A percentile compares a stretch with the other conserved stretches of the same genome.
phyloP scores from a whole-genome alignment of 2,329 filamentous ascomycete species.

The Colletotrichum plurivorum region DNA sequence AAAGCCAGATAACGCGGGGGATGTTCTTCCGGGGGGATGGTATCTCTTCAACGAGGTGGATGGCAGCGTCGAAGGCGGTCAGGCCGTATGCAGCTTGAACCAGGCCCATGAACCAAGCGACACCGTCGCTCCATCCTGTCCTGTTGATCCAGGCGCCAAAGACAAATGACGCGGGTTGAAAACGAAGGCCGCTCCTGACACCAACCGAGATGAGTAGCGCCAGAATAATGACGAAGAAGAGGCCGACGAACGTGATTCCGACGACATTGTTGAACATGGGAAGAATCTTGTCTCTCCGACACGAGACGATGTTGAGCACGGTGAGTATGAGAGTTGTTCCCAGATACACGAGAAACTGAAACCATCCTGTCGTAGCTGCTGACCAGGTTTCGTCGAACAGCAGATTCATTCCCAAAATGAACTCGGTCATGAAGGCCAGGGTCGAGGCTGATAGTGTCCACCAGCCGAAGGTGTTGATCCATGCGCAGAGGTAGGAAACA shows the following conservation, averaged over 20 bases:
- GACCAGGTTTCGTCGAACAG: conserved; percentile 65
- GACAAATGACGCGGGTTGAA: conserved; percentile 65
- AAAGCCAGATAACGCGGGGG: conserved; percentile 66
- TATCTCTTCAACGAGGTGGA: conserved; percentile 72
- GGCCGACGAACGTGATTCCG: conserved; percentile 63
- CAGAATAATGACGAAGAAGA: conserved; percentile 68
- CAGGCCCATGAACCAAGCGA: conserved; percentile 71
- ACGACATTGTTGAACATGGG: conserved; percentile 70
- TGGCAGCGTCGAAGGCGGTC: conserved; percentile 70
- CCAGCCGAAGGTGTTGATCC: conserved; percentile 74
- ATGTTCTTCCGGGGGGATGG: conserved; percentile 65
- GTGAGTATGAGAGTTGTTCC: conserved; percentile 64
- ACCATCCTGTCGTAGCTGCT: conserved; percentile 61
- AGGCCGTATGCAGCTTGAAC: conserved; percentile 70
- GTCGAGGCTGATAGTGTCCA: conserved; percentile 70
- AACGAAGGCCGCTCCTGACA: conserved; percentile 57
- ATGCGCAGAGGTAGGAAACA: conserved; percentile 69
- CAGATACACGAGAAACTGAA: conserved; percentile 69
- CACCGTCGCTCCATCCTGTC: conserved; percentile 66
- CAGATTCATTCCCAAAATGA: conserved; percentile 68
- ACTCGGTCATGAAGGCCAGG: conserved; percentile 71
- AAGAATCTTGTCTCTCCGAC: conserved; percentile 61
- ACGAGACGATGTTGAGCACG: conserved; percentile 64
- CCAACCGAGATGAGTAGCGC: conserved; percentile 67
- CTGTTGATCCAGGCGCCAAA: conserved; percentile 67